phyloP scores from a whole-genome alignment of 1,284 basidiomycete genomes.

The Limonomyces culmigenus region DNA sequence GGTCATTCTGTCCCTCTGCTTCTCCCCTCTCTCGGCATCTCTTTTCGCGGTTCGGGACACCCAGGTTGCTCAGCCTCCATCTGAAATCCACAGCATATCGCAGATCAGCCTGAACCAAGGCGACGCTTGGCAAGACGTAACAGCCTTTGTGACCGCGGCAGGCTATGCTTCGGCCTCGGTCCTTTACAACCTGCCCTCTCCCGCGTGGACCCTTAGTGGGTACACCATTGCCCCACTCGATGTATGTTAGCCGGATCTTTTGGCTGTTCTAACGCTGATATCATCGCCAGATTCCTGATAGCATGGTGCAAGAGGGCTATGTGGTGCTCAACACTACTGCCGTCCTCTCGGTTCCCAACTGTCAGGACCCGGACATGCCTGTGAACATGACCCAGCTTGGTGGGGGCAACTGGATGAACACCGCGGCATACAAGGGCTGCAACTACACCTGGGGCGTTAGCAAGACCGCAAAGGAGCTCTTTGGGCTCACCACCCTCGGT shows the following conservation, averaged over 20 bases:
- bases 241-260: conserved; percentile 11
- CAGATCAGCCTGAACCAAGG: neutral
- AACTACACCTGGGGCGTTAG: conserved; percentile 20
- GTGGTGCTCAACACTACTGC: conserved; percentile 27
- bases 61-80: too few relatives aligned
- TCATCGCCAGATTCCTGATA: conserved; percentile 9
- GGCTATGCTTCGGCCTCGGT: conserved; percentile 32
- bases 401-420: conserved; percentile 21
- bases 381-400: conserved; percentile 15
- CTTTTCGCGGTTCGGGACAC: conserved; percentile 27
- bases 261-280: neutral
- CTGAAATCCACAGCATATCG: too few relatives aligned
- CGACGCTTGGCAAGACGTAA: neutral
- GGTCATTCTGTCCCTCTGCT: conserved; percentile 24
- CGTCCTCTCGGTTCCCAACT: conserved; percentile 25
- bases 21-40: conserved; percentile 33
- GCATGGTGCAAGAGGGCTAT: conserved; percentile 18
- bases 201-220: conserved; percentile 20
- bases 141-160: conserved; percentile 33
- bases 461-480: conserved; percentile 20
- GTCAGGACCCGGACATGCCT: conserved; percentile 16
- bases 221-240: conserved; percentile 29
- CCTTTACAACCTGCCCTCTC: conserved; percentile 25
- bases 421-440: conserved; percentile 21
- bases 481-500: too few relatives aligned